These are phyloP conservation scores for Tilletia caries DNA, from an alignment of 1,284 basidiomycete species.

Conservation along the genomic window DNA sequence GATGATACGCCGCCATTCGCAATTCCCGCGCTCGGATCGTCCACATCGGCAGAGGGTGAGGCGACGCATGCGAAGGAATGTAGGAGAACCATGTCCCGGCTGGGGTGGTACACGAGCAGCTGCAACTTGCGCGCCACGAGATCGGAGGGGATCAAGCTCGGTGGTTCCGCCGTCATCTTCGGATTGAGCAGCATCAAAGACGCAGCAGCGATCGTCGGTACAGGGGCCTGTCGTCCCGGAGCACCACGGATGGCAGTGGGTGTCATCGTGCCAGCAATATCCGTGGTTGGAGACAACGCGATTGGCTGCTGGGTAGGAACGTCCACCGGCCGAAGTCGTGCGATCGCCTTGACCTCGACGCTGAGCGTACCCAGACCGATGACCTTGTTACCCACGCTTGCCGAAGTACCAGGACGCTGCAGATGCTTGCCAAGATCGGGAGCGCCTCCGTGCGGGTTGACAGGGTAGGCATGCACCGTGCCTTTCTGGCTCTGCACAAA, in stretches of 20 bases:
- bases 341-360: neutral
- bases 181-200: too few relatives aligned
- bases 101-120: neutral
- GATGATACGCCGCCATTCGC: neutral
- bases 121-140: neutral
- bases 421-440: constrained; percentile 26
- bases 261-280: too few relatives aligned
- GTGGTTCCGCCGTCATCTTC: too few relatives aligned
- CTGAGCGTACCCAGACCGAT: neutral
- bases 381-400: neutral
- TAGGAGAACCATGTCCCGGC: neutral
- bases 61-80: neutral
- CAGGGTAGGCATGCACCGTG: constrained; percentile 28
- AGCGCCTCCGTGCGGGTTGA: constrained; percentile 29
- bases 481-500: constrained; percentile 30
- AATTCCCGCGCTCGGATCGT: neutral
- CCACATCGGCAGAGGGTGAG: neutral
- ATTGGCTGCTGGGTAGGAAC: neutral
- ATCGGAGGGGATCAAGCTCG: too few relatives aligned
- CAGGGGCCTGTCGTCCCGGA: too few relatives aligned
- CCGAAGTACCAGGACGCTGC: constrained; percentile 13
- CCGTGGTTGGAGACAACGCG: too few relatives aligned
- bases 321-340: neutral
- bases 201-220: too few relatives aligned
- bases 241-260: too few relatives aligned